These are phyloP conservation scores for Naganishia antarctica DNA, from an alignment of 768 basidiomycete species.

Conservation along the genomic window DNA sequence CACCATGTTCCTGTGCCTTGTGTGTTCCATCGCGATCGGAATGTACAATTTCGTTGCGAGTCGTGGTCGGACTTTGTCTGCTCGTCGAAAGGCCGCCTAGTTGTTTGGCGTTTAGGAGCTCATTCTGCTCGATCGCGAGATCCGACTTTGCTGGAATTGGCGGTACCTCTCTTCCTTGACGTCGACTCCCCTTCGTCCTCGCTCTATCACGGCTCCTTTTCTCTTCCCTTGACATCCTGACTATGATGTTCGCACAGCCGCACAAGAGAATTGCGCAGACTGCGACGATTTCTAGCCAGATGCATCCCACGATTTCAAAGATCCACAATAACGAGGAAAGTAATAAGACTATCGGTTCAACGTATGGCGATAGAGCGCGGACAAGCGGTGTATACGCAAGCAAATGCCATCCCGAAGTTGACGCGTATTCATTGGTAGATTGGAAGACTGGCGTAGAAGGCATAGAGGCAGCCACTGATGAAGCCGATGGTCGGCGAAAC, in stretches of 20 bases:
- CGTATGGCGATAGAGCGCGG: background rate
- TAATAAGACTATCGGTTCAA: slow-evolving; percentile 6
- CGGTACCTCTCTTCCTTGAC: background rate
- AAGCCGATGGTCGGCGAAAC: slow-evolving; percentile 7
- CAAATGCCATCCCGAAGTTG: background rate
- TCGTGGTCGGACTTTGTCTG: no score
- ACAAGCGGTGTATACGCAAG: slow-evolving; percentile 3
- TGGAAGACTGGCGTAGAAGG: background rate
- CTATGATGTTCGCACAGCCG: slow-evolving; percentile 1
- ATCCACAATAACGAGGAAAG: slow-evolving; percentile 9
- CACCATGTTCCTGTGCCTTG: no score
- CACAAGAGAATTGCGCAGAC: slow-evolving; percentile 11
- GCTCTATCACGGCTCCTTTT: background rate
- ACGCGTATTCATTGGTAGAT: no score
- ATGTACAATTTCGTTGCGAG: no score
- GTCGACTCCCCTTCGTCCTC: background rate
- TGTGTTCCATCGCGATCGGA: no score
- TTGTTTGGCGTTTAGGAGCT: no score
- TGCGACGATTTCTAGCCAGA: slow-evolving; percentile 22
- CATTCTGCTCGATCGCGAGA: no score
- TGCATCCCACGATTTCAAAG: slow-evolving; percentile 18
- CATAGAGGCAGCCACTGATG: background rate
- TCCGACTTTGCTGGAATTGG: no score
- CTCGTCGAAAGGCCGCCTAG: no score
- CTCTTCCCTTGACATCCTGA: background rate